Percentiles rank a stretch among this genome's conserved stretches.
phyloP scores from a whole-genome alignment of 2,329 filamentous ascomycete species.

The Microsporum audouinii region DNA sequence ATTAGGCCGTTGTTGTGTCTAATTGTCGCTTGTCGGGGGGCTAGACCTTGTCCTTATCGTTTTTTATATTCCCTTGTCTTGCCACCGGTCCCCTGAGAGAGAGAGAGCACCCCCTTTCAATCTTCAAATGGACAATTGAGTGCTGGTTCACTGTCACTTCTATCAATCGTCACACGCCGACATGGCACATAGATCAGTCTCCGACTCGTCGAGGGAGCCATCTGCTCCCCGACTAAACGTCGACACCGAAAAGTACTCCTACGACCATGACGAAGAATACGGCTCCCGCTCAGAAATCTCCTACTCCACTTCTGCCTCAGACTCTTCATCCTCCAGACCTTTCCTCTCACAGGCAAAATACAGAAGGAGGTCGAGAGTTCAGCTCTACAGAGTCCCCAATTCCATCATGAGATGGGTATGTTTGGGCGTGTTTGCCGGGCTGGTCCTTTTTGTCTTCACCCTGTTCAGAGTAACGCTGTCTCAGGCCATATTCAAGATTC shows the following conservation, averaged over 20 bases:
- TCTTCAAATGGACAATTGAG: neutral
- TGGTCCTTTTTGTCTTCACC: conserved; percentile 65
- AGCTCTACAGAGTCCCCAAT: conserved; percentile 55
- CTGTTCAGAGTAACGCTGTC: conserved; percentile 62
- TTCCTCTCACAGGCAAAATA: conserved; percentile 29
- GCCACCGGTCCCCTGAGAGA: neutral
- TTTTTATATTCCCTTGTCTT: neutral
- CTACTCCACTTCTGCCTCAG: conserved; percentile 33
- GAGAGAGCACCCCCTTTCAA: neutral
- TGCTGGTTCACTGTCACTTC: neutral
- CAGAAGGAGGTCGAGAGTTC: conserved; percentile 24
- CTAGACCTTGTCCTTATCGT: neutral
- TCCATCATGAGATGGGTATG: conserved; percentile 69
- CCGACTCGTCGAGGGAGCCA: neutral
- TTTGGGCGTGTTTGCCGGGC: conserved; percentile 53
- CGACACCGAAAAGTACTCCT: conserved; percentile 18
- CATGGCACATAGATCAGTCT: neutral
- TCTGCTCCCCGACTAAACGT: conserved; percentile 4
- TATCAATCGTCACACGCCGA: neutral
- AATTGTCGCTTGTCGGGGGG: neutral
- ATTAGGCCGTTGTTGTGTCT: neutral
- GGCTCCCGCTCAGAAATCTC: conserved; percentile 42
- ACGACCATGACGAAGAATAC: conserved; percentile 24
- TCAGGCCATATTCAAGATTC: conserved; percentile 46
- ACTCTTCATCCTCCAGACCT: conserved; percentile 27